Conservation (phyloP, 2,329 filamentous ascomycete species). For the Pseudocercospora ulei region DNA sequence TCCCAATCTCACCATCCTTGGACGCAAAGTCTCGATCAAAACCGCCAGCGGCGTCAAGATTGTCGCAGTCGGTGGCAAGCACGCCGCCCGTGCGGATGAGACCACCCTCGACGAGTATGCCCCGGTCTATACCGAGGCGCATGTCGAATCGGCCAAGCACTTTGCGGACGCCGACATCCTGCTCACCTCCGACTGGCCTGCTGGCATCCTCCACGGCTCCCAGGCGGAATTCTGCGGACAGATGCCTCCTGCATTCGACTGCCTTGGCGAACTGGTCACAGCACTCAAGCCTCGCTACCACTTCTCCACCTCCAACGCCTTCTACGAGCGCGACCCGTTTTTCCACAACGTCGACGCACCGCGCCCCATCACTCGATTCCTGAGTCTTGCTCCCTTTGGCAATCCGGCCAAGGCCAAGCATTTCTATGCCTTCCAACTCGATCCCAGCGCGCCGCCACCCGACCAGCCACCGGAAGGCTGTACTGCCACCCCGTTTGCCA, state of each 20-base stretch:
- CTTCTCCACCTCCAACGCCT: slow-evolving; percentile 62
- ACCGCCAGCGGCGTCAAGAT: slow-evolving; percentile 83
- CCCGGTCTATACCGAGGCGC: slow-evolving; percentile 66
- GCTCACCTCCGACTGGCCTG: slow-evolving; percentile 78
- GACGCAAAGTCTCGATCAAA: slow-evolving; percentile 76
- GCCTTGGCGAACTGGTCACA: slow-evolving; percentile 66
- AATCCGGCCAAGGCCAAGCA: slow-evolving; percentile 70
- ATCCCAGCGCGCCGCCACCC: slow-evolving; percentile 51
- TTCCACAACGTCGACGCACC: slow-evolving; percentile 49
- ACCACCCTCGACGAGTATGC: slow-evolving; percentile 53
- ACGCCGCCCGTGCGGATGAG: slow-evolving; percentile 19
- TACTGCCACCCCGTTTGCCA: slow-evolving; percentile 63
- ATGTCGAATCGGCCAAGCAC: slow-evolving; percentile 48
- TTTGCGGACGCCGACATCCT: slow-evolving; percentile 76
- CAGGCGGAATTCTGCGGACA: slow-evolving; percentile 35
- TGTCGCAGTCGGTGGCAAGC: slow-evolving; percentile 67
- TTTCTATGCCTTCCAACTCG: slow-evolving; percentile 60
- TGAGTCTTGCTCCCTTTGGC: slow-evolving; percentile 71
- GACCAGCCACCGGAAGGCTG: slow-evolving; percentile 57
- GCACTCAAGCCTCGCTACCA: slow-evolving; percentile 85
- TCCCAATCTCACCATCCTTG: slow-evolving; percentile 82
- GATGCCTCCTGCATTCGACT: slow-evolving; percentile 31
- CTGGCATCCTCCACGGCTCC: slow-evolving; percentile 48
- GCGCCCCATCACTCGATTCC: slow-evolving; percentile 67
- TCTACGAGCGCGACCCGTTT: slow-evolving; percentile 89